Evolutionary conservation across 2,329 filamentous ascomycete species (phyloP).

Genomic region (Epichloe hybrida): DNA sequence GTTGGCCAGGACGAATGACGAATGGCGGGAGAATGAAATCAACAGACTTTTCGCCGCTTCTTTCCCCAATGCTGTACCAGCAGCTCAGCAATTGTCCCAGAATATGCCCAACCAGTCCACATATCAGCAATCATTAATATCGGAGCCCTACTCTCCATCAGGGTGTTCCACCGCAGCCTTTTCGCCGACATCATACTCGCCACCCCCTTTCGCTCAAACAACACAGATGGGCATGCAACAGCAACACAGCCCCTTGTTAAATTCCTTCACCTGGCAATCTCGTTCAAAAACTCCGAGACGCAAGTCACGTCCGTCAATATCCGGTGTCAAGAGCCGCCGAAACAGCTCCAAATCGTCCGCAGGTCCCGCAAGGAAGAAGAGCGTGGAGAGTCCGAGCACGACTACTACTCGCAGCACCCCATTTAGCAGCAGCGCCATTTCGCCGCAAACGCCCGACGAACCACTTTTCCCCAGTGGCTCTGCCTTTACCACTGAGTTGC

Average conservation of each 20-base stretch:
- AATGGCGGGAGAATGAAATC: conserved; percentile 31
- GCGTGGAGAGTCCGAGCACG: neutral
- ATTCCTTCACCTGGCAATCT: neutral
- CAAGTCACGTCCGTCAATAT: neutral
- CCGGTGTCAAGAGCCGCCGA: neutral
- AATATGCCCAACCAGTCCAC: conserved; percentile 1
- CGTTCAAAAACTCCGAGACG: neutral
- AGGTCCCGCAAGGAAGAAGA: neutral
- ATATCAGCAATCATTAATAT: neutral
- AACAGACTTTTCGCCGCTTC: conserved; percentile 32
- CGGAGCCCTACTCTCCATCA: neutral
- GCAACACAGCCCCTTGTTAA: neutral
- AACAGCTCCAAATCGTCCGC: neutral
- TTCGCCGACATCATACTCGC: conserved; percentile 1
- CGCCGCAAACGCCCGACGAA: conserved; percentile 9
- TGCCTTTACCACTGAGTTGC: conserved; percentile 28
- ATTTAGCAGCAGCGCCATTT: conserved; percentile 6
- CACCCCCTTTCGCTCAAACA: neutral
- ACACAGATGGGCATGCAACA: neutral
- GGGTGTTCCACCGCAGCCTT: neutral
- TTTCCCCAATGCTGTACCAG: conserved; percentile 26
- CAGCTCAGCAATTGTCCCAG: conserved; percentile 11
- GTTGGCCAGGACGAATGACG: conserved; percentile 21
- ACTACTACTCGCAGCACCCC: neutral
- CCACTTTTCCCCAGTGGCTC: conserved; percentile 13